These are phyloP conservation scores for Alectoria sarmentosa DNA, from an alignment of 495 filamentous ascomycete genomes.

Conservation along the genomic window DNA sequence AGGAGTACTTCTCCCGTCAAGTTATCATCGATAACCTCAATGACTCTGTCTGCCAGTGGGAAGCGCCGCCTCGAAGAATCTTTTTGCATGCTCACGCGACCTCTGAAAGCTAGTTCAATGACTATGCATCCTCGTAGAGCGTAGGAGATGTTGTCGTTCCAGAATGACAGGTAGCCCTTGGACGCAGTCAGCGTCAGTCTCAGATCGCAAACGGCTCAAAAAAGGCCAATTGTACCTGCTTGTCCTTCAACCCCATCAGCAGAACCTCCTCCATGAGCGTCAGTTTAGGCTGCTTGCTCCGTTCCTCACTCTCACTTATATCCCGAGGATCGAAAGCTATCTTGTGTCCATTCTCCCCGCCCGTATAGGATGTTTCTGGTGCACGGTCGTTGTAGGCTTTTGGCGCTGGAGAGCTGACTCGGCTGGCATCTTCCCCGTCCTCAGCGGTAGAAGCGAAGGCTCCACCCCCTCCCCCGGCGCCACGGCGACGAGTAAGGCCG, in stretches of 20 bases:
- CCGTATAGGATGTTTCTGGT: constrained; percentile 89
- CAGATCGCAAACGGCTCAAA: neutral
- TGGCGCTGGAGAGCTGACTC: constrained; percentile 62
- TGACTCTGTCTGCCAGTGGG: constrained; percentile 82
- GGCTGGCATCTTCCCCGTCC: constrained; percentile 53
- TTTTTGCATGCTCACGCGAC: constrained; percentile 97
- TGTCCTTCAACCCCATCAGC: constrained; percentile 92
- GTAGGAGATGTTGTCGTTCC: constrained; percentile 99
- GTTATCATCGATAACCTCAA: constrained; percentile 96
- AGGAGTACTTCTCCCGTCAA: constrained; percentile 95
- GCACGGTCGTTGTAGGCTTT: constrained; percentile 53
- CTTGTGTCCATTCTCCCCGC: constrained; percentile 93
- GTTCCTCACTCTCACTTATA: constrained; percentile 92
- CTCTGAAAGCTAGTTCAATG: constrained; percentile 90
- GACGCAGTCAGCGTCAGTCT: constrained; percentile 18
- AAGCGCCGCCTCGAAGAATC: constrained; percentile 88
- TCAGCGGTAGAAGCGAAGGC: constrained; percentile 40
- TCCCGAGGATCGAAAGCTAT: constrained; percentile 97
- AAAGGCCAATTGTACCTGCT: constrained; percentile 62
- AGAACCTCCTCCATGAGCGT: constrained; percentile 98
- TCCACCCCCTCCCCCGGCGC: constrained; percentile 59
- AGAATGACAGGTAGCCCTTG: constrained; percentile 96
- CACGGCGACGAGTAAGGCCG: constrained; percentile 71
- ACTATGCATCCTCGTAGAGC: constrained; percentile 96
- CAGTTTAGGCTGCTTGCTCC: constrained; percentile 95